Base-by-base conservation (phyloP, 2,329 filamentous ascomycete species). In the Aspergillus pseudoviridinutans region DNA sequence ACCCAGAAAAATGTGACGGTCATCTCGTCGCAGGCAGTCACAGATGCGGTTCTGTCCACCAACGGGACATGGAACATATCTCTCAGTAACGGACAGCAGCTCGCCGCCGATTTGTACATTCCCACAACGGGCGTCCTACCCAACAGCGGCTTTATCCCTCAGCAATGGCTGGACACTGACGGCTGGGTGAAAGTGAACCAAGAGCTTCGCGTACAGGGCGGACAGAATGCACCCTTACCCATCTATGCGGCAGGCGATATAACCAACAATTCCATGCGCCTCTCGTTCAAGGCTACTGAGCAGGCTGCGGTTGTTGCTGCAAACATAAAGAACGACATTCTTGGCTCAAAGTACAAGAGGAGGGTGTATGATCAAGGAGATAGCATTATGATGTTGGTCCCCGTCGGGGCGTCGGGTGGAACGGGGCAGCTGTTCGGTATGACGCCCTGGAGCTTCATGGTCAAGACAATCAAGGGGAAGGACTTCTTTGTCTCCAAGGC, bases 91-190 rank as follows among this genome's bases (percentile, higher is more conserved):
- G 82, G 82, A 46, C 72, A 77, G 49, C 74, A 68, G 2, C 62
- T 82, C 42, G 73, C 74, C 1, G 75, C 78, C 2, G 83, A 85
- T 62, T 59, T 83, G 25, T 84, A 81, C 65, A 78, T 86, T 55
- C 76, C 79, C 3, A 80, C 80, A 0, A 76, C 76, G 14, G 83
- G 83, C 28, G 79, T 79, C 12, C 65, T 70, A 7, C 82, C 82
- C 0, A 85, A 83, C 68, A 81, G 78, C 22, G 73, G 71, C 8
- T 86, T 79, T 66, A 70, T 86, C 1, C 81, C 83, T 0, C 53
- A 65, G 3, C 65, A 73, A 6, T 76, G 82, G 44, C 74, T 85
- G 3, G 71, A 77, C 58, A 67, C 71, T 0, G 59, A 67, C n/a
- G 79, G 79, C 14, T 81, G 79, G 68, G 78, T 87, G 49, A 71